These are phyloP conservation scores for Clonostachys solani DNA, from an alignment of 2,329 filamentous ascomycete genomes.

Conservation along the genomic window DNA sequence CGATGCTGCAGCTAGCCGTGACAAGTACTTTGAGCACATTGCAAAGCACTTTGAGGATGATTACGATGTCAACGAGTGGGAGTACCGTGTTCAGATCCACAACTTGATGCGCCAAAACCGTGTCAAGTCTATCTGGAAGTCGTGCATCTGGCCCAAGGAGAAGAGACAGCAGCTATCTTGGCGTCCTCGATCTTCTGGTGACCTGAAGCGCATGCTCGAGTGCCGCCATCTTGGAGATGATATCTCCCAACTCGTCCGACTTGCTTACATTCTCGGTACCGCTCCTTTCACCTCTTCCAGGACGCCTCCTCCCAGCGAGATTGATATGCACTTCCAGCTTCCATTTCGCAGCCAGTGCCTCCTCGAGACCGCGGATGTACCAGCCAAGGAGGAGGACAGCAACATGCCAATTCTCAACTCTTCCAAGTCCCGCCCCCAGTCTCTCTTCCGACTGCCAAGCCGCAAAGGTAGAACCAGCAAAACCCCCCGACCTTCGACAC, in stretches of 20 bases:
- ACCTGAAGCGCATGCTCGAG: constrained; percentile 39
- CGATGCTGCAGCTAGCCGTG: constrained; percentile 27
- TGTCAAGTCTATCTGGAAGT: constrained; percentile 39
- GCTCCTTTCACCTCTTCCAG: constrained; percentile 27
- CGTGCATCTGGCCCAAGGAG: constrained; percentile 38
- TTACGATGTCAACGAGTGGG: constrained; percentile 34
- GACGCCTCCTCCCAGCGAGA: constrained; percentile 30
- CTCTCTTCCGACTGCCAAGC: constrained; percentile 21
- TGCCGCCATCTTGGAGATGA: constrained; percentile 34
- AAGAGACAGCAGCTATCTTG: constrained; percentile 32
- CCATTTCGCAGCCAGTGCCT: constrained; percentile 28
- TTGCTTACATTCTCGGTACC: constrained; percentile 37
- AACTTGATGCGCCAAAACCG: constrained; percentile 37
- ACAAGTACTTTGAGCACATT: constrained; percentile 42
- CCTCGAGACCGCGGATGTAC: constrained; percentile 20
- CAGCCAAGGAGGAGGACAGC: constrained; percentile 14
- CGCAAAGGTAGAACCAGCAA: constrained; percentile 29
- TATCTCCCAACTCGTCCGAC: constrained; percentile 33
- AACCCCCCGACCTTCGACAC: constrained; percentile 26
- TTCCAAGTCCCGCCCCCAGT: constrained; percentile 18
- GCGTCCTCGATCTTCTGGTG: constrained; percentile 33
- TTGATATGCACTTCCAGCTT: constrained; percentile 30
- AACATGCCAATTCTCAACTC: constrained; percentile 15
- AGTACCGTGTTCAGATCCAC: constrained; percentile 36
- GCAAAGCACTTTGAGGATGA: constrained; percentile 40